Conservation (phyloP, 352 stramenopile species). For the Phytopythium chamaehyphon region DNA sequence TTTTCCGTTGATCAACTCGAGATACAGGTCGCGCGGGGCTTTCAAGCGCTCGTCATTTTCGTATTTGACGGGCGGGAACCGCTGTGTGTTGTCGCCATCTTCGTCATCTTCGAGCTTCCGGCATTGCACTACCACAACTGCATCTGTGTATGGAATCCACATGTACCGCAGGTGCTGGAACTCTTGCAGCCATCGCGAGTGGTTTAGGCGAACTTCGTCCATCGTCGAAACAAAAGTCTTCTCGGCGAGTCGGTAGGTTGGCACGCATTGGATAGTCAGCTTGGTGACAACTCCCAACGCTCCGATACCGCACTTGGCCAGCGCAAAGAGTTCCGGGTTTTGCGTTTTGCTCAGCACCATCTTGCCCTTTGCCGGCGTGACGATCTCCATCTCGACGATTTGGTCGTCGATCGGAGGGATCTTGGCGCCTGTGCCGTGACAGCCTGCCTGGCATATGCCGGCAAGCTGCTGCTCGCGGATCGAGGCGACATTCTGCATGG, state of each 20-base stretch:
- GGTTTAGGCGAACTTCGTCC: slow-evolving; percentile 79
- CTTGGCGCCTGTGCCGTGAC: slow-evolving; percentile 93
- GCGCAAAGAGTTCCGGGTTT: slow-evolving; percentile 85
- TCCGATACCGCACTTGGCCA: slow-evolving; percentile 94
- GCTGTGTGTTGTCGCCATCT: slow-evolving; percentile 22
- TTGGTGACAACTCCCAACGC: slow-evolving; percentile 95
- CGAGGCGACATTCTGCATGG: slow-evolving; percentile 97
- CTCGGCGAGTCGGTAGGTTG: slow-evolving; percentile 92
- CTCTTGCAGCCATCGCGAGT: slow-evolving; percentile 66
- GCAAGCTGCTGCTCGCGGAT: slow-evolving; percentile 98
- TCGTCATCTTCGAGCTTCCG: slow-evolving; percentile 52
- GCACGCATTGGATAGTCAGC: slow-evolving; percentile 94
- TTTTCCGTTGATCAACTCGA: slow-evolving; percentile 54
- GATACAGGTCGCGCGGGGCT: slow-evolving; percentile 76
- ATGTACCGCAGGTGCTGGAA: slow-evolving; percentile 95
- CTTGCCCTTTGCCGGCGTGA: slow-evolving; percentile 91
- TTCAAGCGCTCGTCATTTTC: slow-evolving; percentile 65
- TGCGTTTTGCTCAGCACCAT: slow-evolving; percentile 83
- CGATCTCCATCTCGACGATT: slow-evolving; percentile 94
- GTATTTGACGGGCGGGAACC: slow-evolving; percentile 39
- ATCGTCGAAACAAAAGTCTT: slow-evolving; percentile 91
- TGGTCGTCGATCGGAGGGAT: slow-evolving; percentile 98
- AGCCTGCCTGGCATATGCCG: slow-evolving; percentile 93
- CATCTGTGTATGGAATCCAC: slow-evolving; percentile 98
- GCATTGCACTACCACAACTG: slow-evolving; percentile 93